Percentiles rank a stretch among this genome's conserved stretches.
phyloP scores from a whole-genome alignment of 2,329 filamentous ascomycete genomes.

The Sphaerostilbella broomeana region DNA sequence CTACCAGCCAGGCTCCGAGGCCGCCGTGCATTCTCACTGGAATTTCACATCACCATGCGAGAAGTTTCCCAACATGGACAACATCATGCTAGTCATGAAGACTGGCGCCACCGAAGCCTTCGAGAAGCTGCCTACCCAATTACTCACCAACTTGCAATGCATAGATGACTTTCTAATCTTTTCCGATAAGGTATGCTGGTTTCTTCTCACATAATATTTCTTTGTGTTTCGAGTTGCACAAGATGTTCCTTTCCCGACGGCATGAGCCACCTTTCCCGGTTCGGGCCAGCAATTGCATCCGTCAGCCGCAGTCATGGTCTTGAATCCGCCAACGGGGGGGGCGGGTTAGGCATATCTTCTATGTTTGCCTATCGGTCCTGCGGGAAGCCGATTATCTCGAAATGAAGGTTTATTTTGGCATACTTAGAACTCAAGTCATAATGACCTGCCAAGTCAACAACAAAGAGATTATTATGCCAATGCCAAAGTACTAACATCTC shows the following conservation, averaged over 20 bases:
- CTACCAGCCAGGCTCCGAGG: conserved; percentile 30
- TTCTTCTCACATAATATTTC: no score
- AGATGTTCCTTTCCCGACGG: background rate
- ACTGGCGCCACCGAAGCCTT: conserved; percentile 52
- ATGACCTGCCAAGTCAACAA: no score
- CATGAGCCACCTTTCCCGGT: background rate
- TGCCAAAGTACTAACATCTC: conserved; percentile 2
- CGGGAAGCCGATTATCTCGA: no score
- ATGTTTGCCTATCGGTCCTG: no score
- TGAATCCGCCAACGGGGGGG: no score
- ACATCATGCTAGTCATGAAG: conserved; percentile 49
- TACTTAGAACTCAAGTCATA: no score
- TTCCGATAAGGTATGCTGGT: conserved; percentile 40
- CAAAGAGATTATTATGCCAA: no score
- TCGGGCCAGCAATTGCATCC: no score
- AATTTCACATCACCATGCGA: conserved; percentile 34
- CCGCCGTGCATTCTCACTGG: conserved; percentile 27
- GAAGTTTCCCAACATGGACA: conserved; percentile 36
- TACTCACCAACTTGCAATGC: conserved; percentile 48
- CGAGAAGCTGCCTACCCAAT: conserved; percentile 48
- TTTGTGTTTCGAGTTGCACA: background rate
- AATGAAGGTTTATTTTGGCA: no score
- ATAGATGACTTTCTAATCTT: conserved; percentile 51
- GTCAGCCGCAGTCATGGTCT: no score
- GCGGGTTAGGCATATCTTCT: no score